Conservation (phyloP, 768 basidiomycete species). For the Leccinum subgranulosum region DNA sequence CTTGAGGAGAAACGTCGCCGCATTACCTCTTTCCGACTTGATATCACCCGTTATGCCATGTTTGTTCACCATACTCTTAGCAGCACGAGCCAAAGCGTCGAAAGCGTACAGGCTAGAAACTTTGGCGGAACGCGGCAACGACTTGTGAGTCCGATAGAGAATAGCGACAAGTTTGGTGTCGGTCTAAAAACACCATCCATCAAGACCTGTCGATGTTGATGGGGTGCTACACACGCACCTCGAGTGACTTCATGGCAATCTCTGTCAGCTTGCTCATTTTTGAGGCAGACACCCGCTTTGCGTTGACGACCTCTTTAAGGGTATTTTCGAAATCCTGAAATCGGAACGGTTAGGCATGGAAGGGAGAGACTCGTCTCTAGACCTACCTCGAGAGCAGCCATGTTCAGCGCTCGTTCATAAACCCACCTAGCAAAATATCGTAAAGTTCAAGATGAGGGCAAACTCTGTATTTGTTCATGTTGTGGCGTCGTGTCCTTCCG, state of each 20-base stretch:
- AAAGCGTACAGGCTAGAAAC: constrained; percentile 90
- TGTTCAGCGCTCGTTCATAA: constrained; percentile 27
- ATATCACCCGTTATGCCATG: constrained; percentile 54
- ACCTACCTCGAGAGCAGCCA: constrained; percentile 44
- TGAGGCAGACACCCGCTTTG: constrained; percentile 82
- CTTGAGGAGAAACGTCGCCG: constrained; percentile 83
- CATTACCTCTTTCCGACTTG: constrained; percentile 59
- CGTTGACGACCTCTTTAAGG: constrained; percentile 77
- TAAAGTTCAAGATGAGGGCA: constrained; percentile 6
- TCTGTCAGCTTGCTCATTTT: constrained; percentile 79
- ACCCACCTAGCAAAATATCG: constrained; percentile 8
- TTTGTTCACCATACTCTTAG: constrained; percentile 65
- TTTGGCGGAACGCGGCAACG: constrained; percentile 64
- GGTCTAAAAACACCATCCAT: constrained; percentile 42
- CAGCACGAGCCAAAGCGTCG: constrained; percentile 88
- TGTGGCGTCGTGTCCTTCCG: constrained; percentile 17
- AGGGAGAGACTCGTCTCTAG: not conserved
- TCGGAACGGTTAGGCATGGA: constrained; percentile 6
- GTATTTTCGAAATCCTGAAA: constrained; percentile 75
- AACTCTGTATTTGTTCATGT: constrained; percentile 40
- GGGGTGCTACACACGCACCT: constrained; percentile 46
- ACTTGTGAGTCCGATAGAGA: constrained; percentile 87
- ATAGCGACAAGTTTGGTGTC: constrained; percentile 87
- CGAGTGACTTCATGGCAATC: constrained; percentile 71
- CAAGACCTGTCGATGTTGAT: not conserved